phyloP scores from a whole-genome alignment of 2,329 filamentous ascomycete genomes.

The Aspergillus sp. region DNA sequence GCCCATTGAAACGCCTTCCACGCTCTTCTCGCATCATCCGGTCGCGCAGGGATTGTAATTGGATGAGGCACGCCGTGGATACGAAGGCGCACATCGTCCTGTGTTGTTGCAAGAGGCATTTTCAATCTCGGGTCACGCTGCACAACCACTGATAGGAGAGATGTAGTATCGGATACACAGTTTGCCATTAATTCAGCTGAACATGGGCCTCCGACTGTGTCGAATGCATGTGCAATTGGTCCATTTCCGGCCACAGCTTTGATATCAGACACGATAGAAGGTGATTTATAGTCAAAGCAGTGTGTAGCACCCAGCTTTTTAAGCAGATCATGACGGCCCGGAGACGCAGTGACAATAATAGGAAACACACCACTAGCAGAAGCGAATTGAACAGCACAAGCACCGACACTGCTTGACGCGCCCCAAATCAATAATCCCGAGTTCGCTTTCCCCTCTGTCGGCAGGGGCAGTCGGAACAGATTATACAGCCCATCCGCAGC shows the following conservation, averaged over 20 bases:
- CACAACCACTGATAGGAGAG: neutral
- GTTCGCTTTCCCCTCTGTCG: neutral
- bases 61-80: neutral
- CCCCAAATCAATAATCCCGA: conserved; percentile 2
- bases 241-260: neutral
- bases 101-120: neutral
- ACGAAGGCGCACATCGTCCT: neutral
- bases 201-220: neutral
- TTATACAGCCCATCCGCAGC: neutral
- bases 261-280: conserved; percentile 2
- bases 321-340: conserved; percentile 11
- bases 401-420: conserved; percentile 1
- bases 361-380: conserved; percentile 4
- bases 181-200: neutral
- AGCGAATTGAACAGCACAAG: conserved; percentile 1
- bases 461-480: neutral
- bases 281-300: conserved; percentile 4
- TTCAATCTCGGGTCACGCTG: neutral
- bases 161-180: neutral
- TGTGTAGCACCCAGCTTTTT: conserved; percentile 2
- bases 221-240: neutral
- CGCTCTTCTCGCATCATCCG: too few relatives aligned
- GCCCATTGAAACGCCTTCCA: neutral
- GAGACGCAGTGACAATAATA: conserved; percentile 23
- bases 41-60: neutral